Percentiles rank a stretch among this genome's conserved stretches.
Conservation (phyloP, 345 rosid species). For the Eucalyptus guilfoylei region DNA sequence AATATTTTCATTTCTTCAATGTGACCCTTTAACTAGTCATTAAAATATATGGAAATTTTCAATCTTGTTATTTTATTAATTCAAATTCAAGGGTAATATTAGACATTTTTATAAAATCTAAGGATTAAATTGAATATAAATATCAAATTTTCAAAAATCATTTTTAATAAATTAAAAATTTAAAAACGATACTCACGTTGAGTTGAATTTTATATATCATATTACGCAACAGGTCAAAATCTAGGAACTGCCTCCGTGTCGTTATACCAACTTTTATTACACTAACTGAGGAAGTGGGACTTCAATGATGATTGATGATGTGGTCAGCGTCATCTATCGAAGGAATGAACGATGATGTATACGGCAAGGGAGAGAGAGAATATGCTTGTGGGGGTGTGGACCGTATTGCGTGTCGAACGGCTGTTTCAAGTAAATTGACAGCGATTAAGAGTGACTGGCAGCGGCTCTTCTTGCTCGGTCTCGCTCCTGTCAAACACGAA, state of each 20-base stretch:
- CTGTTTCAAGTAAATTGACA: neutral
- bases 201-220: too few species aligned
- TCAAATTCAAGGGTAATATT: too few species aligned
- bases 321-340: neutral
- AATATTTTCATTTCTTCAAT: too few species aligned
- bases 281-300: neutral
- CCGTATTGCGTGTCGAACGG: neutral
- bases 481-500: neutral
- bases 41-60: too few species aligned
- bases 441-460: neutral
- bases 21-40: accelerated
- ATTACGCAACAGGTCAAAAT: too few species aligned
- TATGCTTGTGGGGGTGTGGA: neutral
- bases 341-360: neutral
- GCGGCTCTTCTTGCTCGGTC: neutral
- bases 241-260: too few species aligned
- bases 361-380: neutral
- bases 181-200: too few species aligned
- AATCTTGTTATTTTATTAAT: too few species aligned
- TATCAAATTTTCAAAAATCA: too few species aligned
- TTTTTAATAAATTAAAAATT: too few species aligned
- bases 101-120: too few species aligned
- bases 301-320: accelerated
- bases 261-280: neutral
- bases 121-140: too few species aligned